phyloP scores from a whole-genome alignment of 805 yeast genomes.

The Ogataea zsoltii region DNA sequence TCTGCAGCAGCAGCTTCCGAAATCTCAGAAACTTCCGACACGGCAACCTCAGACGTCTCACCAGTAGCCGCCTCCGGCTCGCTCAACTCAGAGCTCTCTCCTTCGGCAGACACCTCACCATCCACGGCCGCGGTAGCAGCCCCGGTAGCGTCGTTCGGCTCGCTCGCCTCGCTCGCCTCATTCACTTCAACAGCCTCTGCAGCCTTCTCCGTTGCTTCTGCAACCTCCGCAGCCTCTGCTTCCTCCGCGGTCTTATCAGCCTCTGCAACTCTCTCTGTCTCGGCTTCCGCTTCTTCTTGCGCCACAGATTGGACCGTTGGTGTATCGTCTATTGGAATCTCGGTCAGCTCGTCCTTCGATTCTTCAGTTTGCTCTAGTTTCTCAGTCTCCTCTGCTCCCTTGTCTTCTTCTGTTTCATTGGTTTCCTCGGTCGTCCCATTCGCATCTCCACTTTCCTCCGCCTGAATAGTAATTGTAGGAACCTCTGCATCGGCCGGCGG shows the following conservation, averaged over 20 bases:
- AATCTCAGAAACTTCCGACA: slow-evolving; percentile 6
- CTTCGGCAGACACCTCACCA: not conserved
- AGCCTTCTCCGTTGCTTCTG: not conserved
- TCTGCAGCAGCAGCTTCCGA: slow-evolving; percentile 1
- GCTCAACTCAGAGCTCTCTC: not conserved
- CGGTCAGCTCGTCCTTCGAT: slow-evolving; percentile 8
- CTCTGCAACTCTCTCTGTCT: slow-evolving; percentile 6
- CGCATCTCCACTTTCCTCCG: not conserved
- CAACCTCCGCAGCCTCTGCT: slow-evolving; percentile 2
- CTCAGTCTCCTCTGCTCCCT: too few species aligned
- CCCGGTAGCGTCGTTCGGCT: too few species aligned
- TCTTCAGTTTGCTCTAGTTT: slow-evolving; percentile 5
- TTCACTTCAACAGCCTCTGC: not conserved
- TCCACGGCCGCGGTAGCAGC: not conserved
- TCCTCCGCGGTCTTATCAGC: not conserved
- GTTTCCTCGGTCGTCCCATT: not conserved
- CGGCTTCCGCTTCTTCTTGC: slow-evolving; percentile 3
- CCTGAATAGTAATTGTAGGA: slow-evolving; percentile 15
- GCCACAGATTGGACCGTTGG: not conserved
- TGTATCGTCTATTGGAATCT: not conserved
- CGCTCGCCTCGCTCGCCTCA: not conserved
- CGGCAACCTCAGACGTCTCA: not conserved
- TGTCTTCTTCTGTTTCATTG: slow-evolving; percentile 4
- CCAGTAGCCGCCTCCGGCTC: not conserved
- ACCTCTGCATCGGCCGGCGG: slow-evolving; percentile 6